Conservation (phyloP, 768 basidiomycete species). For the Leucosporidium scottii region DNA sequence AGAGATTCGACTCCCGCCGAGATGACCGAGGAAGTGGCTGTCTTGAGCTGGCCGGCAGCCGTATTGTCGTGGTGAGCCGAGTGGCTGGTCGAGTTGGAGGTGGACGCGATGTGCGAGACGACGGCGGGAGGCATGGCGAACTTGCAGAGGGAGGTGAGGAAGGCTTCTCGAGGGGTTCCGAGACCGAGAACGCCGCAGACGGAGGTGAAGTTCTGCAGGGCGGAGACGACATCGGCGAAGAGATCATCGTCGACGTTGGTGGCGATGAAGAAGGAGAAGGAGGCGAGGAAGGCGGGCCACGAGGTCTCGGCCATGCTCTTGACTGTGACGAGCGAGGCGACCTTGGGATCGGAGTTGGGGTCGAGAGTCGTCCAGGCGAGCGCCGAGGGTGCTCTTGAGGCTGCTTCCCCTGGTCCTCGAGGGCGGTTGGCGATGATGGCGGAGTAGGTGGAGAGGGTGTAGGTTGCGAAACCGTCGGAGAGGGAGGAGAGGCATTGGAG, state of each 20-base stretch:
- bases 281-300: slow-evolving; percentile 89
- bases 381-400: slow-evolving; percentile 52
- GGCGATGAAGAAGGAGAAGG: slow-evolving; percentile 68
- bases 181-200: slow-evolving; percentile 84
- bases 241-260: slow-evolving; percentile 88
- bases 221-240: slow-evolving; percentile 75
- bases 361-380: slow-evolving; percentile 60
- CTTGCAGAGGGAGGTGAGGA: slow-evolving; percentile 81
- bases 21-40: slow-evolving; percentile 29
- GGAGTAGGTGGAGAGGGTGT: slow-evolving; percentile 46
- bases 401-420: slow-evolving; percentile 40
- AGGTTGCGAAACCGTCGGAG: slow-evolving; percentile 74
- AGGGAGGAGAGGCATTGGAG: slow-evolving; percentile 80
- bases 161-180: slow-evolving; percentile 81
- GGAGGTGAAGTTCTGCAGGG: slow-evolving; percentile 75
- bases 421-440: background rate
- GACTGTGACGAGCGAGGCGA: slow-evolving; percentile 57
- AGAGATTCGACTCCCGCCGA: slow-evolving; percentile 41
- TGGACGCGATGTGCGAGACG: slow-evolving; percentile 69
- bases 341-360: slow-evolving; percentile 48
- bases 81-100: slow-evolving; percentile 1
- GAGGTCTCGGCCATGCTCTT: slow-evolving; percentile 73
- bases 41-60: slow-evolving; percentile 21
- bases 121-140: slow-evolving; percentile 85
- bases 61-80: background rate